A percentile compares a stretch with the other conserved stretches of the same genome.
These are phyloP conservation scores for Codiaeum variegatum DNA, from an alignment of 441 rosid species.

Conservation along the genomic window DNA sequence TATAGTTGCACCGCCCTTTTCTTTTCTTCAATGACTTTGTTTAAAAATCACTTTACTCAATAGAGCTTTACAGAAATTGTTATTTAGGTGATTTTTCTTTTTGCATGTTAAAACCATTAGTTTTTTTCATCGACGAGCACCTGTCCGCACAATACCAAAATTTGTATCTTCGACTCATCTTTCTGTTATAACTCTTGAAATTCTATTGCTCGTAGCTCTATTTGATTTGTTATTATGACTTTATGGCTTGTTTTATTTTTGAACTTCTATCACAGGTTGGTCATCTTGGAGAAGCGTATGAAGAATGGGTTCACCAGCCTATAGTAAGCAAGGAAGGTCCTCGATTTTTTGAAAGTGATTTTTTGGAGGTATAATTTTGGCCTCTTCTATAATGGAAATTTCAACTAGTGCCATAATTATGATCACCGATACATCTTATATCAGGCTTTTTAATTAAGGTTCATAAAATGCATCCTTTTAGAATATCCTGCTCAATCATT, in stretches of 20 bases:
- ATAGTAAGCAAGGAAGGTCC: slow-evolving; percentile 91
- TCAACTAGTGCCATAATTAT: background rate
- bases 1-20: slow-evolving; percentile 21
- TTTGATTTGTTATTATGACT: background rate
- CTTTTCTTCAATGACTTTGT: too few species aligned
- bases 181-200: background rate
- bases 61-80: background rate
- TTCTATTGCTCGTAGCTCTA: background rate
- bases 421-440: background rate
- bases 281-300: slow-evolving; percentile 87
- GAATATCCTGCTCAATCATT: background rate
- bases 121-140: background rate
- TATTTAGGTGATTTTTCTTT: background rate
- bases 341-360: slow-evolving; percentile 79
- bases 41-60: background rate
- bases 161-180: background rate
- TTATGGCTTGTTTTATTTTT: slow-evolving; percentile 13
- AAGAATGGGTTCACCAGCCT: slow-evolving; percentile 98
- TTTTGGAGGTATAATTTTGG: slow-evolving; percentile 64
- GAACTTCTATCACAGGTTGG: slow-evolving; percentile 62
- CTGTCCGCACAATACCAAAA: background rate
- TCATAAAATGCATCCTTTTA: background rate
- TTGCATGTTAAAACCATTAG: background rate
- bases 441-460: background rate
- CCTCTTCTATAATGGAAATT: slow-evolving; percentile 1